phyloP scores from a whole-genome alignment of 208 protist genomes.

The Lotmaria passim region DNA sequence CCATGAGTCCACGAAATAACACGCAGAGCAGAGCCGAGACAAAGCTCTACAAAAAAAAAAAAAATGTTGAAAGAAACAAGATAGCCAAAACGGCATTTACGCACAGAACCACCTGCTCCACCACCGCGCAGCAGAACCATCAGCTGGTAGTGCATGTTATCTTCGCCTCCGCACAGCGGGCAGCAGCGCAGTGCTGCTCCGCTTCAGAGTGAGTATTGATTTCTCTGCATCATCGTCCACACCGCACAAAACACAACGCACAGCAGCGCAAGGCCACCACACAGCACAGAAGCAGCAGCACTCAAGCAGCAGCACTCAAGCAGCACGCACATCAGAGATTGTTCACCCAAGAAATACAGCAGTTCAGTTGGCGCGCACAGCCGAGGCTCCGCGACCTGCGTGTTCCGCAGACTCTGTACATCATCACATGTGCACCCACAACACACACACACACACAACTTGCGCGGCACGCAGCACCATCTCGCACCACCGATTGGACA shows the following conservation, averaged over 20 bases:
- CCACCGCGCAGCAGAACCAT: slow-evolving; percentile 2
- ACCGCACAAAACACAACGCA: not conserved
- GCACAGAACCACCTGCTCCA: too few species aligned
- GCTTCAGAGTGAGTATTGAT: slow-evolving; percentile 60
- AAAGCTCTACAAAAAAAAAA: too few species aligned
- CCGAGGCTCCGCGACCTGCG: slow-evolving; percentile 28
- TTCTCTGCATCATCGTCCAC: slow-evolving; percentile 42
- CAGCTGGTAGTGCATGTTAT: slow-evolving; percentile 67
- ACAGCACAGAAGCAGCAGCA: slow-evolving; percentile 5
- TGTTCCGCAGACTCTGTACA: slow-evolving; percentile 33
- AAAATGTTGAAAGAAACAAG: not conserved
- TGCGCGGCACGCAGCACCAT: slow-evolving; percentile 1
- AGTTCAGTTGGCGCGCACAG: slow-evolving; percentile 18
- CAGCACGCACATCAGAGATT: slow-evolving; percentile 35
- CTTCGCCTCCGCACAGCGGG: slow-evolving; percentile 43
- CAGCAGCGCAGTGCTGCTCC: slow-evolving; percentile 24
- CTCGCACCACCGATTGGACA: slow-evolving; percentile 37
- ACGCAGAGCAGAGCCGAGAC: too few species aligned
- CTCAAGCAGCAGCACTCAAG: not conserved
- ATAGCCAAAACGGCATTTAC: too few species aligned
- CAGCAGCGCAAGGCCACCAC: too few species aligned
- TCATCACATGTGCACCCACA: slow-evolving; percentile 27
- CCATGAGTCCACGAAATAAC: too few species aligned
- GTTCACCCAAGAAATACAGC: slow-evolving; percentile 45
- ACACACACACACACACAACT: not conserved